Conservation (phyloP, 352 stramenopile species). For the Phytophthora aleatoria region DNA sequence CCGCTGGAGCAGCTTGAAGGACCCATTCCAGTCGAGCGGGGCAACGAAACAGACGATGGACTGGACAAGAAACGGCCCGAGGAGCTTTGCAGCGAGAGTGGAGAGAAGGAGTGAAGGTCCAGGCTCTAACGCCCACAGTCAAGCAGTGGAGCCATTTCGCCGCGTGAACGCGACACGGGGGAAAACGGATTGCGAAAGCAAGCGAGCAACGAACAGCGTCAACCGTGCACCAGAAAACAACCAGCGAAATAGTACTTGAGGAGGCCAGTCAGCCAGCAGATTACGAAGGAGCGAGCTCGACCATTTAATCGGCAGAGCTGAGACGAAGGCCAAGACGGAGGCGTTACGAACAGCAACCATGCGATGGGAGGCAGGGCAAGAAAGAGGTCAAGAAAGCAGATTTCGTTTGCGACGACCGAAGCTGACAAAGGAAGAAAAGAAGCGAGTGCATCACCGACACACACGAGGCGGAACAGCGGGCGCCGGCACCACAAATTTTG, state of each 20-base stretch:
- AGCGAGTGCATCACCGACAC: constrained; percentile 7
- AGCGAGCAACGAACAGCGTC: constrained; percentile 24
- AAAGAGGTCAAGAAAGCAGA: constrained; percentile 15
- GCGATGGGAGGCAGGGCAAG: constrained; percentile 25
- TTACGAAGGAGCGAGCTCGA: constrained; percentile 20
- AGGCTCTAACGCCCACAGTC: constrained; percentile 28
- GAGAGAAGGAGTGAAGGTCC: constrained; percentile 26
- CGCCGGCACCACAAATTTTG: constrained; percentile 6
- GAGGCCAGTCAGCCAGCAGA: constrained; percentile 17
- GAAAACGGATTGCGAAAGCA: constrained; percentile 27
- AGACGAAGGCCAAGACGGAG: constrained; percentile 22
- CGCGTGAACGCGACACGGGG: constrained; percentile 34
- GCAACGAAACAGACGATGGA: constrained; percentile 35
- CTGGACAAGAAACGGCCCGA: constrained; percentile 42
- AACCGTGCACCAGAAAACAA: constrained; percentile 35
- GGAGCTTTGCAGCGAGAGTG: constrained; percentile 10
- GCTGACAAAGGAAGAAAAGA: constrained; percentile 16
- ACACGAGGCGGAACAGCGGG: constrained; percentile 16
- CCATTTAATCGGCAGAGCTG: constrained; percentile 26
- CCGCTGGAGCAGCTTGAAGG: constrained; percentile 7
- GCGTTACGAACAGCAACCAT: constrained; percentile 36
- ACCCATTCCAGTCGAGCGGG: constrained; percentile 16
- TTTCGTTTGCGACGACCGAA: constrained; percentile 36
- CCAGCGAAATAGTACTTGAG: constrained; percentile 10
- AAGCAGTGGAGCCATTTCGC: constrained; percentile 32